phyloP scores from a whole-genome alignment of 2,329 filamentous ascomycete genomes.

The Aspergillus eucalypticola region DNA sequence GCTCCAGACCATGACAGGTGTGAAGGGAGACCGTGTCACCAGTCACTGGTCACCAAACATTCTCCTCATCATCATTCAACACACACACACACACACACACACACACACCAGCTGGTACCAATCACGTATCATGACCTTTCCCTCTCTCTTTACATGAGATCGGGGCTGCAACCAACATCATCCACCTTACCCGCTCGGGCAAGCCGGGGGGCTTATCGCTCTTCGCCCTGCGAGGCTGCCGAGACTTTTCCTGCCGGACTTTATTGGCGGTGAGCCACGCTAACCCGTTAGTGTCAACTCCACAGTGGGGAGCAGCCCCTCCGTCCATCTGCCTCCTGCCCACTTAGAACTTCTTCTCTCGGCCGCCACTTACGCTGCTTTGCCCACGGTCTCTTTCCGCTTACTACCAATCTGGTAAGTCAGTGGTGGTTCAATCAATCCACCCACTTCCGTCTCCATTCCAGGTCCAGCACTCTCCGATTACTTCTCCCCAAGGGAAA shows the following conservation, averaged over 20 bases:
- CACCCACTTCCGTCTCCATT: too few species aligned
- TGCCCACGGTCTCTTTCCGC: background rate
- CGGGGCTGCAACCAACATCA: background rate
- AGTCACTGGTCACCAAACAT: too few species aligned
- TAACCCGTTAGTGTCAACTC: background rate
- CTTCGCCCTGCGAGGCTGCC: constrained; percentile 26
- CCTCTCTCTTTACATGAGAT: too few species aligned
- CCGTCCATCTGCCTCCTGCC: too few species aligned
- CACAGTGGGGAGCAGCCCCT: background rate
- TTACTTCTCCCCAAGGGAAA: too few species aligned
- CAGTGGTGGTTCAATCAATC: too few species aligned
- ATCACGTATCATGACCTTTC: constrained; percentile 4
- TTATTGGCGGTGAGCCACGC: constrained; percentile 1
- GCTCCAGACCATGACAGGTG: constrained; percentile 2
- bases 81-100: constrained; percentile 2
- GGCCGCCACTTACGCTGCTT: background rate
- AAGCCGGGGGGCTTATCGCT: background rate
- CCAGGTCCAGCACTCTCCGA: too few species aligned
- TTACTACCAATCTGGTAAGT: too few species aligned
- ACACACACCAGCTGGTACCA: constrained; percentile 13
- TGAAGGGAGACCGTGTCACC: background rate
- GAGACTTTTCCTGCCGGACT: constrained; percentile 5
- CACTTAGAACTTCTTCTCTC: too few species aligned
- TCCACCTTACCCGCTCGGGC: background rate
- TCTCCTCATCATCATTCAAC: too few species aligned